Percentiles rank a stretch among this genome's conserved stretches.
These are phyloP conservation scores for Sporothrix humicola DNA, from an alignment of 2,329 filamentous ascomycete species.

Conservation along the genomic window DNA sequence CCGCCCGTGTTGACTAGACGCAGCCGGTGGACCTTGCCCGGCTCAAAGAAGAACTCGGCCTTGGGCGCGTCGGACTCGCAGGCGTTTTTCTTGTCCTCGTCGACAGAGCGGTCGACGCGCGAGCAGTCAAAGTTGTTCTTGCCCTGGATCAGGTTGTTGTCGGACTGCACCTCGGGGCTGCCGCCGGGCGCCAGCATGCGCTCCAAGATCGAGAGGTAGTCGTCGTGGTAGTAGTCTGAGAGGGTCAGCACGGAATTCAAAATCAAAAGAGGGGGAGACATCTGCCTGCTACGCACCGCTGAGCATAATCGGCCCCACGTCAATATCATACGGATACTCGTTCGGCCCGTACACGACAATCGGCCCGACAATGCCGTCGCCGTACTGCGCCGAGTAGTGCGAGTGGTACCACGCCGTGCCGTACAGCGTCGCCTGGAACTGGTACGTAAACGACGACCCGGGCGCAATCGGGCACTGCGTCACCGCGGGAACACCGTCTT, in stretches of 20 bases:
- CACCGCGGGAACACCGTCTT: constrained; percentile 54
- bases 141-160: constrained; percentile 69
- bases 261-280: too few relatives aligned
- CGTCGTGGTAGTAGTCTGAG: constrained; percentile 62
- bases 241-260: too few relatives aligned
- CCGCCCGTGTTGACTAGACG: constrained; percentile 58
- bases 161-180: constrained; percentile 46
- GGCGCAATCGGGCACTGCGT: constrained; percentile 52
- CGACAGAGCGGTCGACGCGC: constrained; percentile 31
- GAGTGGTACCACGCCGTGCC: constrained; percentile 54
- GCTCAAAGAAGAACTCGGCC: constrained; percentile 57
- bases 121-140: constrained; percentile 63
- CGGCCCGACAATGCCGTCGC: constrained; percentile 58
- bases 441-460: constrained; percentile 46
- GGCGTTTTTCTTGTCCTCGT: constrained; percentile 45
- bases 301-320: constrained; percentile 50
- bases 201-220: constrained; percentile 57
- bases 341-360: constrained; percentile 59
- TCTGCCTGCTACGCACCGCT: not conserved
- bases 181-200: constrained; percentile 47
- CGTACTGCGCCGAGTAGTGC: constrained; percentile 58
- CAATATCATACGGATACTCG: constrained; percentile 58
- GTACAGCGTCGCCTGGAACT: constrained; percentile 49
- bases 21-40: constrained; percentile 55
- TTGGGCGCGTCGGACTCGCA: constrained; percentile 57